Evolutionary conservation across 345 rosid genomes (phyloP).

Genomic region (Theobroma cacao): DNA sequence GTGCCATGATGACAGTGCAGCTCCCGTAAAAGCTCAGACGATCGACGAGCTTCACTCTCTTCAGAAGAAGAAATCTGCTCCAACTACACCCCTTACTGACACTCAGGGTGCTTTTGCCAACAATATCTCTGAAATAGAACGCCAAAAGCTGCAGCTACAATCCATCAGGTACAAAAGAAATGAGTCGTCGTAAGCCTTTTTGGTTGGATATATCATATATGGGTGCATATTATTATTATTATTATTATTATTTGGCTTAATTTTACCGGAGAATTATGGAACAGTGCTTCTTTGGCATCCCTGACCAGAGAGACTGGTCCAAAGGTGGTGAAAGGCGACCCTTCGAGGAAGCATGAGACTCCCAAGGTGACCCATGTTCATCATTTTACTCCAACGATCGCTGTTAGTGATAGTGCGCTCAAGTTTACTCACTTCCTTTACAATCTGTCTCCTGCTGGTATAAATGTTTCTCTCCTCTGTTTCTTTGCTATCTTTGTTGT

Average conservation of each 20-base stretch:
- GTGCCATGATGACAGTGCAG: slow-evolving; percentile 76
- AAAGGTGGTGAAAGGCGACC: slow-evolving; percentile 76
- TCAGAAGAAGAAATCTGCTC: slow-evolving; percentile 86
- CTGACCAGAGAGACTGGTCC: slow-evolving; percentile 91
- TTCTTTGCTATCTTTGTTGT: neutral
- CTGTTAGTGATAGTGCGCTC: slow-evolving; percentile 67
- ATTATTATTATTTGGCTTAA: neutral
- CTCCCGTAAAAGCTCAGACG: slow-evolving; percentile 78
- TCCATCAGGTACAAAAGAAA: slow-evolving; percentile 64
- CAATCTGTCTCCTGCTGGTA: slow-evolving; percentile 95
- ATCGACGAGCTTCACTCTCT: slow-evolving; percentile 93
- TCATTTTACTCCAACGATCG: slow-evolving; percentile 43
- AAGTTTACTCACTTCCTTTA: slow-evolving; percentile 92
- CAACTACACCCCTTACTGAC: slow-evolving; percentile 64
- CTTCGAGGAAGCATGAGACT: slow-evolving; percentile 55
- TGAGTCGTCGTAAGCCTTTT: neutral
- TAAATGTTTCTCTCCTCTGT: neutral
- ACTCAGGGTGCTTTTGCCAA: slow-evolving; percentile 37
- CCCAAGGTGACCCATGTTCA: slow-evolving; percentile 37
- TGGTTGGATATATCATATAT: neutral
- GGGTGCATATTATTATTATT: neutral
- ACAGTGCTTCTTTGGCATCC: slow-evolving; percentile 95
- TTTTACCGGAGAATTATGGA: neutral
- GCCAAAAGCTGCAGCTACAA: slow-evolving; percentile 85
- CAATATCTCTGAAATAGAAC: slow-evolving; percentile 58